Evolutionary conservation across 202 grass and related monocot species (phyloP).

Genomic region (Setaria italica): DNA sequence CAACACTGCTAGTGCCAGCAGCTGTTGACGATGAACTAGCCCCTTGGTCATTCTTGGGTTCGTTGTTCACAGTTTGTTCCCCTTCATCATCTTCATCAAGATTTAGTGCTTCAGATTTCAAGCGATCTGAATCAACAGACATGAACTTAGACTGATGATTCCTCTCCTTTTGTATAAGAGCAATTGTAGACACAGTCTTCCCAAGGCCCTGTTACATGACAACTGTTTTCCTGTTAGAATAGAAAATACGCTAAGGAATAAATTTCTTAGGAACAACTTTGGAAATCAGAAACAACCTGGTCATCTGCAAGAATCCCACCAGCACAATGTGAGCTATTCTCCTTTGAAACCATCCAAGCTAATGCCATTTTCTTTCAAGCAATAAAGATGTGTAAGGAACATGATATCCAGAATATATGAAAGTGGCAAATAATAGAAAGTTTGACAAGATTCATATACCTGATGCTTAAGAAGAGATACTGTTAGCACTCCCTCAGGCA

Average conservation of each 20-base stretch:
- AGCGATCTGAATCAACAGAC: conserved; percentile 69
- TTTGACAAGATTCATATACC: conserved; percentile 49
- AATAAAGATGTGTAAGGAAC: conserved; percentile 37
- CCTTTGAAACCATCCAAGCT: conserved; percentile 98
- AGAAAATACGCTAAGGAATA: conserved; percentile 32
- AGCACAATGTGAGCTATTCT: conserved; percentile 86
- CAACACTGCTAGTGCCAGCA: conserved; percentile 30
- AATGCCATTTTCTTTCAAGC: conserved; percentile 91
- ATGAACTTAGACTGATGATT: conserved; percentile 78
- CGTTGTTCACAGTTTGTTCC: conserved; percentile 44
- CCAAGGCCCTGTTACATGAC: conserved; percentile 83
- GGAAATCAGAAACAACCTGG: conserved; percentile 70
- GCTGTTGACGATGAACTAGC: conserved; percentile 49
- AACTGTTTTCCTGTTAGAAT: conserved; percentile 49
- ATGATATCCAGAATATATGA: conserved; percentile 35
- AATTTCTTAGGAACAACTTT: neutral
- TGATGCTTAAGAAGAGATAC: conserved; percentile 94
- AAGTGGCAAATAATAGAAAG: conserved; percentile 43
- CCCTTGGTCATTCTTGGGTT: conserved; percentile 49
- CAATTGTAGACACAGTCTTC: conserved; percentile 95
- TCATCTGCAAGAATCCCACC: conserved; percentile 99
- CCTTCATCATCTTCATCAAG: conserved; percentile 91
- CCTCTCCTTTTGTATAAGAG: conserved; percentile 92
- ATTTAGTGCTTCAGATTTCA: conserved; percentile 91
- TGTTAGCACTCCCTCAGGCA: conserved; percentile 77